Percentiles rank a stretch among this genome's conserved stretches.
phyloP scores from a whole-genome alignment of 306 rosid genomes.

The Cicer bijugum region DNA sequence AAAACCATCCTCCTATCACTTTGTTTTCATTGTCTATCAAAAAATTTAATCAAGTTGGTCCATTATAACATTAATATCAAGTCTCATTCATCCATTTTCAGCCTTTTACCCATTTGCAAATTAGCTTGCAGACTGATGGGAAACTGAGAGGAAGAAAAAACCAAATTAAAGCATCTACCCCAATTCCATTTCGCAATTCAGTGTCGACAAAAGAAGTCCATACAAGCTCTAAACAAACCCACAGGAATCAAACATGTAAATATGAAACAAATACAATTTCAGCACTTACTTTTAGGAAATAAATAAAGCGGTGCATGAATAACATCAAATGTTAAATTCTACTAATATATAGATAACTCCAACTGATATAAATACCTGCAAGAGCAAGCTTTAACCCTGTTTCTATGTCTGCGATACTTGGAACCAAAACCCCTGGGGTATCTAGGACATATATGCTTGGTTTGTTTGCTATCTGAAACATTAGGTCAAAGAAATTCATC shows the following conservation, averaged over 20 bases:
- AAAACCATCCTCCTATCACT: neutral
- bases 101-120: conserved; percentile 26
- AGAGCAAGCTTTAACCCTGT: conserved; percentile 93
- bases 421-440: conserved; percentile 96
- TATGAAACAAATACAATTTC: conserved; percentile 20
- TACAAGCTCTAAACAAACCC: neutral
- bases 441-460: conserved; percentile 93
- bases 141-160: conserved; percentile 22
- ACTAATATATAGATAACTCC: conserved; percentile 16
- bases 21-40: neutral
- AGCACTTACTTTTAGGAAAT: neutral
- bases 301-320: neutral
- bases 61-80: neutral
- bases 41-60: neutral
- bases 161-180: neutral
- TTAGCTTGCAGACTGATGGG: conserved; percentile 11
- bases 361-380: conserved; percentile 59
- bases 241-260: neutral
- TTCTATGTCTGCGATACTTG: conserved; percentile 84
- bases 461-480: conserved; percentile 81
- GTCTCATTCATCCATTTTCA: conserved; percentile 19
- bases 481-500: conserved; percentile 24
- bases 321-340: conserved; percentile 4
- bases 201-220: conserved; percentile 2
- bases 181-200: conserved; percentile 18